Evolutionary conservation across 768 basidiomycete genomes (phyloP).

Genomic region (Panaeolus papilionaceus): DNA sequence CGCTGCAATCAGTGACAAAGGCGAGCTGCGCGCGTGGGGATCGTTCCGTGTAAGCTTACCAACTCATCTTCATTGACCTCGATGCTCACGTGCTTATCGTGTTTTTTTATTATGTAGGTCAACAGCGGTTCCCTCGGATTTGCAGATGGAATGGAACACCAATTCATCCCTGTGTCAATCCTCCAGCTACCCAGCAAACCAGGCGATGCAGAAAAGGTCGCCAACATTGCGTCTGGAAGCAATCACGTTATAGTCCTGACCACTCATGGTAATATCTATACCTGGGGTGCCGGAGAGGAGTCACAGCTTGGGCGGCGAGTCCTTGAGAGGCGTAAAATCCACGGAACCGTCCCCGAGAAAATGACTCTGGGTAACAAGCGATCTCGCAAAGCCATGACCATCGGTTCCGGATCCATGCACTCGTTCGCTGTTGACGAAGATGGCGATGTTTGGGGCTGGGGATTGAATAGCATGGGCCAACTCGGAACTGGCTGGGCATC

Average conservation of each 20-base stretch:
- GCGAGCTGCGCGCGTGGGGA: constrained; percentile 87
- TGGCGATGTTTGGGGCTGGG: constrained; percentile 94
- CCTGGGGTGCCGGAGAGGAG: constrained; percentile 92
- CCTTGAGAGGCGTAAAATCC: constrained; percentile 85
- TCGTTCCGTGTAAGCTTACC: constrained; percentile 74
- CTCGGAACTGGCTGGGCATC: constrained; percentile 64
- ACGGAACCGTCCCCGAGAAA: constrained; percentile 89
- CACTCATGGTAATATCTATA: constrained; percentile 84
- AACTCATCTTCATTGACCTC: constrained; percentile 30
- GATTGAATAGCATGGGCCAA: constrained; percentile 91
- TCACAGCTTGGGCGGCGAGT: constrained; percentile 92
- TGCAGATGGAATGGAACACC: constrained; percentile 66
- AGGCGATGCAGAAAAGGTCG: constrained; percentile 73
- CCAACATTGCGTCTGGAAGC: constrained; percentile 78
- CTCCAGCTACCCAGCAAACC: constrained; percentile 65
- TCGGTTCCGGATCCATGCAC: constrained; percentile 86
- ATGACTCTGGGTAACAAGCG: constrained; percentile 73
- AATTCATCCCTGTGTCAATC: constrained; percentile 68
- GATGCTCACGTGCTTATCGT: constrained; percentile 18
- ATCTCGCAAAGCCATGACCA: constrained; percentile 57
- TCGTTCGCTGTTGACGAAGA: constrained; percentile 89
- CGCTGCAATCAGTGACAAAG: constrained; percentile 80
- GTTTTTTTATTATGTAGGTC: constrained; percentile 46
- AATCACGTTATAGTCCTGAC: constrained; percentile 93
- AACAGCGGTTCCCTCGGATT: constrained; percentile 89